Conservation (phyloP, 768 basidiomycete genomes). For the Dioszegia hungarica region DNA sequence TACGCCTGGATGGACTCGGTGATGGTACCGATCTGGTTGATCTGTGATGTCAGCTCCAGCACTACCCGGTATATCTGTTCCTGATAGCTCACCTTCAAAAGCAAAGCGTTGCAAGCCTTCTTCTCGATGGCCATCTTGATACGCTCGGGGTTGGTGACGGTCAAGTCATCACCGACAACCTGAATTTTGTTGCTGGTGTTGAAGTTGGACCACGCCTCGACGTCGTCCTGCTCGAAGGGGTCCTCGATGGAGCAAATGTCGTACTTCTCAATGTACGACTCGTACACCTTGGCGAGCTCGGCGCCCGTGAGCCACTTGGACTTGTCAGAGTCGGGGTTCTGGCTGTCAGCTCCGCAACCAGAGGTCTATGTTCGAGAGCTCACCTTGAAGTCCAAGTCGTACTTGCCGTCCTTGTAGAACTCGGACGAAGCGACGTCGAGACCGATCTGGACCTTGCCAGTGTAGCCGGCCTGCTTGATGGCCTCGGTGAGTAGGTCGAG, state of each 20-base stretch:
- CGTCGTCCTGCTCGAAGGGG: conserved; percentile 99
- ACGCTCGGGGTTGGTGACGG: conserved; percentile 92
- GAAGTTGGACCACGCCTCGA: conserved; percentile 95
- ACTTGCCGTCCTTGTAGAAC: conserved; percentile 99
- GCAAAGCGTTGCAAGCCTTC: conserved; percentile 97
- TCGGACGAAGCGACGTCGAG: conserved; percentile 98
- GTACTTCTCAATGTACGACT: conserved; percentile 81
- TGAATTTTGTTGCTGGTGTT: conserved; percentile 53
- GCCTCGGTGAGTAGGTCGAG: conserved; percentile 92
- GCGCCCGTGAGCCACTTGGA: conserved; percentile 91
- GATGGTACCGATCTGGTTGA: conserved; percentile 99
- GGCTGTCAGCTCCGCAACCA: conserved; percentile 43
- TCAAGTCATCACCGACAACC: conserved; percentile 71
- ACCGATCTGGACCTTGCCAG: conserved; percentile 97
- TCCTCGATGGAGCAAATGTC: conserved; percentile 69
- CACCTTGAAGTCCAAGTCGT: conserved; percentile 70
- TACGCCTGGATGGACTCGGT: conserved; percentile 98
- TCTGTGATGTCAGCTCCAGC: conserved; percentile 50
- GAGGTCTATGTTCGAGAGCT: neutral
- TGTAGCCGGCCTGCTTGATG: conserved; percentile 96
- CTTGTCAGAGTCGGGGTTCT: conserved; percentile 98
- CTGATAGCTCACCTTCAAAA: conserved; percentile 63
- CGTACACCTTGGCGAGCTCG: conserved; percentile 89
- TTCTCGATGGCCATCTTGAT: conserved; percentile 99
- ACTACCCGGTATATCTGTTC: conserved; percentile 8